Base-by-base conservation (phyloP, 225 moss, liverwort and hornwort species). In the Thuidium tamariscinum region DNA sequence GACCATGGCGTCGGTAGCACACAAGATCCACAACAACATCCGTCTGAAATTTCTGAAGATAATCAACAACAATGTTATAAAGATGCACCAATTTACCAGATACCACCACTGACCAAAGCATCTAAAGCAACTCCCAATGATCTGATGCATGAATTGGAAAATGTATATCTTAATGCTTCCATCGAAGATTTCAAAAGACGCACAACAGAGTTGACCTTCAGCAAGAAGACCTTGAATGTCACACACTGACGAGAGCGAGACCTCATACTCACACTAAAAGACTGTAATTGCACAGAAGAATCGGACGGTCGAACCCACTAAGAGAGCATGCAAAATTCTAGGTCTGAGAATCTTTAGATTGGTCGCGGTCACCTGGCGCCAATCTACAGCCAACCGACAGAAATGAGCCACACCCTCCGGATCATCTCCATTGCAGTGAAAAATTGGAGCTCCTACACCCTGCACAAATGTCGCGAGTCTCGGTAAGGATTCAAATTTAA, bases 371-470 rank as follows among this genome's bases (percentile, higher is more conserved):
- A 93, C 93, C 93, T 93, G 93, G 71, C 93, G 93, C 92, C 92
- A 93, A 72, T 92, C 92, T 42, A 93, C 92, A 91, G 93, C 93
- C 77, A 93, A 87, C 63, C 92, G 92, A 84, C 93, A 93, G 85
- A 78, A 92, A 51, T 93, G 93, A 68, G 85, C 93, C 87, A 93
- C 93, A 71, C 93, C 93, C 88, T 93, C 92, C 52, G 93, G 93
- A 64, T 93, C 93, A 89, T 93, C 93, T 84, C 93, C 93, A 88
- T 93, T 93, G 89, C 93, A 93, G 74, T 93, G 93, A 85, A 93
- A 93, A 86, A 93, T 93, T 77, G 93, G 93, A 55, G 93, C 93
- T 81, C 93, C 93, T 64, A 92, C 93, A 74, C 93, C 91, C 93
- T 93, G 86, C 86, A 82, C 84, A 91, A 15, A 51, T 61, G 74